These are phyloP conservation scores for Ensete glaucum DNA, from an alignment of 176 grass and related monocot species.

Conservation along the genomic window DNA sequence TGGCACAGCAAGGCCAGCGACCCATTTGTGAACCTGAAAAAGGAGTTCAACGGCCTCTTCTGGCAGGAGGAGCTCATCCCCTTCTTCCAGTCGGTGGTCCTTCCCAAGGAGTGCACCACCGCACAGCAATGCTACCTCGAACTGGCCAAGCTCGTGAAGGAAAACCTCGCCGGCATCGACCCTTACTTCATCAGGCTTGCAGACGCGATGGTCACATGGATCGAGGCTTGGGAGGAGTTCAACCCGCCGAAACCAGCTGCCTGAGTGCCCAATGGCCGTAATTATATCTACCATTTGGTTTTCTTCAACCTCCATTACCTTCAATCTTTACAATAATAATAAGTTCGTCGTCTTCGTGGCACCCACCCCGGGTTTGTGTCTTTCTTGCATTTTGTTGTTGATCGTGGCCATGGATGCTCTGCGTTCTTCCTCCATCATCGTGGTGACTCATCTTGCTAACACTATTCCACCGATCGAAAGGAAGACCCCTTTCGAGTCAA, in stretches of 20 bases:
- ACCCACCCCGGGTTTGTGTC: too few relatives aligned
- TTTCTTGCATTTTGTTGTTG: too few relatives aligned
- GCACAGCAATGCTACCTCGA: background rate
- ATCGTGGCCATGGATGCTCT: too few relatives aligned
- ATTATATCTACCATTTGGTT: too few relatives aligned
- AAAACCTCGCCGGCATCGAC: background rate
- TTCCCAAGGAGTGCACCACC: background rate
- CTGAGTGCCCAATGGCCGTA: background rate
- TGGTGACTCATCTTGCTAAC: too few relatives aligned
- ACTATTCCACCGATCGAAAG: too few relatives aligned
- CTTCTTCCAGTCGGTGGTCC: background rate
- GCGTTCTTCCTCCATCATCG: too few relatives aligned
- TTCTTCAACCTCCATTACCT: too few relatives aligned
- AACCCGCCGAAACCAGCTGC: background rate
- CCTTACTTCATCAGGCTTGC: background rate
- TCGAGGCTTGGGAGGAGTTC: background rate
- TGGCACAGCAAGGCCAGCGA: constrained; percentile 11
- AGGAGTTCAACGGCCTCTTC: constrained; percentile 4
- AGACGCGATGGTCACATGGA: background rate
- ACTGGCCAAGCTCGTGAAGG: background rate
- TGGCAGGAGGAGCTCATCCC: constrained; percentile 5
- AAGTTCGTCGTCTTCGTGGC: too few relatives aligned
- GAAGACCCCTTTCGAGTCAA: too few relatives aligned
- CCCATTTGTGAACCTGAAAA: constrained; percentile 5
- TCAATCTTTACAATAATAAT: too few relatives aligned